A percentile compares a stretch with the other conserved stretches of the same genome.
Conservation (phyloP, 768 basidiomycete species). For the Hydnum rufescens region DNA sequence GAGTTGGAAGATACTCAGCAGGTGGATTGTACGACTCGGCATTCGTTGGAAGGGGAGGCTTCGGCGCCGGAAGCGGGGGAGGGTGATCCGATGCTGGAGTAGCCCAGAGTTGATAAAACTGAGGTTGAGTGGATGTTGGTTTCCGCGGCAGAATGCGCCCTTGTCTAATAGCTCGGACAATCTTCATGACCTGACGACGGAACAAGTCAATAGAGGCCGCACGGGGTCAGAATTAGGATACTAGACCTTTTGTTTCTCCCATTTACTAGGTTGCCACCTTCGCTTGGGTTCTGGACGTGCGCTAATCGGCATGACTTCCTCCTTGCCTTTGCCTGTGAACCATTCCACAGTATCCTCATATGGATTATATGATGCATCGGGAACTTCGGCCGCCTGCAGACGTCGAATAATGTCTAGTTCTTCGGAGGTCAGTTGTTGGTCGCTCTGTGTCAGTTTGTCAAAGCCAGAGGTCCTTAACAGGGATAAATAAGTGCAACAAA, state of each 20-base stretch:
- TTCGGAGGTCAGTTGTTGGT: slow-evolving; percentile 70
- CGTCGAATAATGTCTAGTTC: slow-evolving; percentile 90
- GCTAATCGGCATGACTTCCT: slow-evolving; percentile 84
- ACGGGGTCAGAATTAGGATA: background rate
- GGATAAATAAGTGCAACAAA: background rate
- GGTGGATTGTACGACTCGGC: slow-evolving; percentile 99
- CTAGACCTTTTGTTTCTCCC: slow-evolving; percentile 94
- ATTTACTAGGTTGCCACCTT: slow-evolving; percentile 92
- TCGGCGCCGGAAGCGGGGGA: slow-evolving; percentile 86
- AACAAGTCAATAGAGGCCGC: too few relatives aligned
- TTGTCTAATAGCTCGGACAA: slow-evolving; percentile 92
- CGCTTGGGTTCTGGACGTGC: slow-evolving; percentile 88
- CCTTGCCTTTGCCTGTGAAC: slow-evolving; percentile 92
- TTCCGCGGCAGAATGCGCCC: slow-evolving; percentile 85
- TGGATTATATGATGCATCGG: slow-evolving; percentile 76
- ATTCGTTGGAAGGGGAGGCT: slow-evolving; percentile 70
- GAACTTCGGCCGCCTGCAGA: slow-evolving; percentile 78
- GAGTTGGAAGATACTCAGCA: slow-evolving; percentile 81
- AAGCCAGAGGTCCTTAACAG: slow-evolving; percentile 66
- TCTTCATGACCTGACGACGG: slow-evolving; percentile 77
- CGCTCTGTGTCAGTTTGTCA: slow-evolving; percentile 69
- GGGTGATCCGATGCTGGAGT: slow-evolving; percentile 44
- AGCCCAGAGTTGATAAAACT: slow-evolving; percentile 81
- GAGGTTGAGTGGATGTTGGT: slow-evolving; percentile 49
- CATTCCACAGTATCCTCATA: slow-evolving; percentile 89